These are phyloP conservation scores for Pseudotulostoma volvatum DNA, from an alignment of 495 filamentous ascomycete species.

Conservation along the genomic window DNA sequence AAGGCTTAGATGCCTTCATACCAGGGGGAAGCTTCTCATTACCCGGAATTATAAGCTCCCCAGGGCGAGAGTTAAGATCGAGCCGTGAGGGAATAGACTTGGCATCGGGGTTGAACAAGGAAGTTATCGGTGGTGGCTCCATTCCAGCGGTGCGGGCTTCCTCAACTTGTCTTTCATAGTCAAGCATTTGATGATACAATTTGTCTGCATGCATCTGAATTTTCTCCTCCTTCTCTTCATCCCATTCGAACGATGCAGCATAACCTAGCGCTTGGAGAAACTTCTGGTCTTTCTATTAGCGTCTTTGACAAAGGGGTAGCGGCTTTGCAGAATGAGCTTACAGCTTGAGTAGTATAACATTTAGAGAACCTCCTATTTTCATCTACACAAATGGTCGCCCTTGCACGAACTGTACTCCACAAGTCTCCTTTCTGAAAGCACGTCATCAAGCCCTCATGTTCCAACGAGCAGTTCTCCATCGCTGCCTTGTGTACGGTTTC, in stretches of 20 bases:
- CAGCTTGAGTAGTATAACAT: conserved; percentile 71
- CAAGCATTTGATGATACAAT: conserved; percentile 70
- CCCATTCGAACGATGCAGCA: conserved; percentile 45
- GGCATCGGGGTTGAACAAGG: conserved; percentile 24
- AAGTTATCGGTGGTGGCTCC: conserved; percentile 22
- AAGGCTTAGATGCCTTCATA: conserved; percentile 31
- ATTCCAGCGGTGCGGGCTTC: conserved; percentile 47
- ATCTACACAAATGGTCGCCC: conserved; percentile 55
- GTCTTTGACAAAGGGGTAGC: neutral
- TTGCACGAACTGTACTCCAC: conserved; percentile 27
- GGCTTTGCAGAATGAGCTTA: conserved; percentile 22
- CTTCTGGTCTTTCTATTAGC: conserved; percentile 32
- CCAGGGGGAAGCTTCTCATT: conserved; percentile 19
- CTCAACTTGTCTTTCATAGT: conserved; percentile 52
- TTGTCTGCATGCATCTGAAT: conserved; percentile 94
- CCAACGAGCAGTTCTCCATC: conserved; percentile 81
- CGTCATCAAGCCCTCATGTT: conserved; percentile 55
- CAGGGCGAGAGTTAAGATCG: conserved; percentile 1
- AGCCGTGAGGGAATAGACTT: conserved; percentile 2
- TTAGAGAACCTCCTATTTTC: conserved; percentile 55
- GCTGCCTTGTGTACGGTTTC: conserved; percentile 63
- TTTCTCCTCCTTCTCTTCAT: conserved; percentile 55
- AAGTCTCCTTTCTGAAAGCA: conserved; percentile 57
- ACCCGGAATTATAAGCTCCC: conserved; percentile 19
- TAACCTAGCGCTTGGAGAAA: conserved; percentile 89